These are phyloP conservation scores for Calonectria pauciramosa DNA, from an alignment of 2,329 filamentous ascomycete genomes.

Conservation along the genomic window DNA sequence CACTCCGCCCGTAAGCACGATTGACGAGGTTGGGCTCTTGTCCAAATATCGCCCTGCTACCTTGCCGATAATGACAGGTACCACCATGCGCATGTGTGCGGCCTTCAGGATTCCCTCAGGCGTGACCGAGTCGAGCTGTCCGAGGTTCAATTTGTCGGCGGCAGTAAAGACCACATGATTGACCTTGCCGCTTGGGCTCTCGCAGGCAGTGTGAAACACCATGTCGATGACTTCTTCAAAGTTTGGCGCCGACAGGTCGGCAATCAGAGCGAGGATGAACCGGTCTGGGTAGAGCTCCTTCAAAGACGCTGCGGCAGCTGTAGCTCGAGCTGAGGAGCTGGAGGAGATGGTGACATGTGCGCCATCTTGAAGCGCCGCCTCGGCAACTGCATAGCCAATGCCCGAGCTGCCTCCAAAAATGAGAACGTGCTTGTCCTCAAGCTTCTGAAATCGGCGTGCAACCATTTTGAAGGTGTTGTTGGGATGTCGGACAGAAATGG, in stretches of 20 bases:
- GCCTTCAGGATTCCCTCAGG: constrained; percentile 33
- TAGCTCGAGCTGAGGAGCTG: constrained; percentile 24
- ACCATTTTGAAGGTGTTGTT: neutral
- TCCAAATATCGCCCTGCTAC: constrained; percentile 35
- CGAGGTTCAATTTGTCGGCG: constrained; percentile 31
- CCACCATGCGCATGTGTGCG: constrained; percentile 38
- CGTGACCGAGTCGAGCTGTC: constrained; percentile 29
- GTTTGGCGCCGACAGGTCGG: constrained; percentile 29
- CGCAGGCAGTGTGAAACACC: constrained; percentile 18
- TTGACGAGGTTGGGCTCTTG: constrained; percentile 27
- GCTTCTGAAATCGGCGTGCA: neutral
- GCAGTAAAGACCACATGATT: constrained; percentile 41
- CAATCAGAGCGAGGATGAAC: constrained; percentile 34
- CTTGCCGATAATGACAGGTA: constrained; percentile 34
- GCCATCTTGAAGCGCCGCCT: constrained; percentile 34
- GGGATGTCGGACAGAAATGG: neutral
- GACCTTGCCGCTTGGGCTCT: constrained; percentile 10
- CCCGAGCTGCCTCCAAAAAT: constrained; percentile 41
- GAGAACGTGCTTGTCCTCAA: constrained; percentile 26
- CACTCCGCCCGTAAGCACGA: constrained; percentile 36
- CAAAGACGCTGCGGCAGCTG: constrained; percentile 24
- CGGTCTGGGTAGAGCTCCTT: constrained; percentile 30
- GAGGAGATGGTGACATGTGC: constrained; percentile 35
- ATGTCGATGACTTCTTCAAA: constrained; percentile 33
- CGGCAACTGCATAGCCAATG: constrained; percentile 40